A percentile compares a stretch with the other conserved stretches of the same genome.
Conservation (phyloP, 257 asterid species). For the Thymus quinquecostatus region DNA sequence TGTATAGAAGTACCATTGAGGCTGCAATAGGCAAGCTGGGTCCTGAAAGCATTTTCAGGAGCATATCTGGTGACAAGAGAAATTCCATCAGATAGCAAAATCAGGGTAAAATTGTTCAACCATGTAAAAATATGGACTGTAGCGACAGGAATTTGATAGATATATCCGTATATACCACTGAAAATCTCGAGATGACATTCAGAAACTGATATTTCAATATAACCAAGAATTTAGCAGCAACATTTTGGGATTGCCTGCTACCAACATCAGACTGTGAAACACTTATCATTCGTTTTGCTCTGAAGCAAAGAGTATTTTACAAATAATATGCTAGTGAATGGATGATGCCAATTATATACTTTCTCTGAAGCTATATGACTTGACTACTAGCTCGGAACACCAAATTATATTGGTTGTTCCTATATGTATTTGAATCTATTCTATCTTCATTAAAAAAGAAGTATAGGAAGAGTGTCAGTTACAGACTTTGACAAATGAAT, state of each 20-base stretch:
- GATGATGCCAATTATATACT: conserved; percentile 3
- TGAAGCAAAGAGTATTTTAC: not conserved
- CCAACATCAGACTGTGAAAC: not conserved
- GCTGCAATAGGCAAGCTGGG: conserved; percentile 58
- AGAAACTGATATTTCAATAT: not conserved
- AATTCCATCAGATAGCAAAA: conserved; percentile 38
- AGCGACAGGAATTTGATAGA: conserved; percentile 24
- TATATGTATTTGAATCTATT: conserved; percentile 2
- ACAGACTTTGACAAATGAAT: not conserved
- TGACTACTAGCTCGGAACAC: not conserved
- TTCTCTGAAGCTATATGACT: not conserved
- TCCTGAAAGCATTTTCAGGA: conserved; percentile 66
- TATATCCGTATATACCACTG: conserved; percentile 1
- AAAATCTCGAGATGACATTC: conserved; percentile 6
- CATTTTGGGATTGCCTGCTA: not conserved
- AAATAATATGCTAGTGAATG: conserved; percentile 1
- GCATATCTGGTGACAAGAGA: conserved; percentile 56
- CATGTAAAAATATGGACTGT: conserved; percentile 18
- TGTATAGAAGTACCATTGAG: conserved; percentile 55
- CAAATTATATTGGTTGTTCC: not conserved
- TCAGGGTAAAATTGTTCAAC: conserved; percentile 16
- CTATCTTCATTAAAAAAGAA: not conserved
- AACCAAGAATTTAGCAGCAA: conserved; percentile 8
- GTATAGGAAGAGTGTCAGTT: conserved; percentile 7
- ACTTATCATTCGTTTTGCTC: not conserved